A percentile compares a stretch with the other conserved stretches of the same genome.
Conservation (phyloP, 1,284 basidiomycete genomes). For the Microbotryum violaceum region DNA sequence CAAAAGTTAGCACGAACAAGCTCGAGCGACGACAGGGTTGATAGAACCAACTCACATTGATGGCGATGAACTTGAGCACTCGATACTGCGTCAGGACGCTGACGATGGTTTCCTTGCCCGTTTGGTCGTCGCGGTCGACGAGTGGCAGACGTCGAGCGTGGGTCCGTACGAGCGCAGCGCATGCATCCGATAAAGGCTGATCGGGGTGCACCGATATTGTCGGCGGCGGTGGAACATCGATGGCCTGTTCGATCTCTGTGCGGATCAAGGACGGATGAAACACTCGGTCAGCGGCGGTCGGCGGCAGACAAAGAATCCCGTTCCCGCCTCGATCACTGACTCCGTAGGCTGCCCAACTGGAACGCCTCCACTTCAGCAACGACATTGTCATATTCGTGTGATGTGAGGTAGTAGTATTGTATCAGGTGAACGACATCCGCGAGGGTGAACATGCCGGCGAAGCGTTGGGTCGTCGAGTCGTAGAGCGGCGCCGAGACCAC, state of each 20-base stretch:
- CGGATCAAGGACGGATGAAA: not conserved
- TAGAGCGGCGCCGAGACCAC: conserved; percentile 98
- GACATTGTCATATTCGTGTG: conserved; percentile 77
- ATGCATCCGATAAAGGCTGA: conserved; percentile 81
- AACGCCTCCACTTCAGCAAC: conserved; percentile 91
- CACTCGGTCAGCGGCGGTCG: not conserved
- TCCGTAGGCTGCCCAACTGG: conserved; percentile 75
- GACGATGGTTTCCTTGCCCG: conserved; percentile 89
- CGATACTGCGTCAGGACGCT: conserved; percentile 96
- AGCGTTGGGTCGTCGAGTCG: conserved; percentile 82
- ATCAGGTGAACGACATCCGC: conserved; percentile 94
- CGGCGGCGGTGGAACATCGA: conserved; percentile 87
- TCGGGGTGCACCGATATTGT: conserved; percentile 81
- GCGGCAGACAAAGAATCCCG: no score
- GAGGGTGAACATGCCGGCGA: conserved; percentile 93
- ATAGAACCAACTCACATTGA: conserved; percentile 64
- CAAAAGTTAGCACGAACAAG: no score
- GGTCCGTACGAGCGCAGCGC: conserved; percentile 83
- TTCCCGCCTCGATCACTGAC: conserved; percentile 44
- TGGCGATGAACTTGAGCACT: conserved; percentile 95
- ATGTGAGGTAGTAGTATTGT: conserved; percentile 83
- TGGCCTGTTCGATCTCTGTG: conserved; percentile 86
- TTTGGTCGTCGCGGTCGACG: conserved; percentile 87
- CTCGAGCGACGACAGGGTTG: not conserved
- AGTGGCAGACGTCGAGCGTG: conserved; percentile 91